Base-by-base conservation (phyloP, 495 filamentous ascomycete genomes). In the Xylaria grammica region DNA sequence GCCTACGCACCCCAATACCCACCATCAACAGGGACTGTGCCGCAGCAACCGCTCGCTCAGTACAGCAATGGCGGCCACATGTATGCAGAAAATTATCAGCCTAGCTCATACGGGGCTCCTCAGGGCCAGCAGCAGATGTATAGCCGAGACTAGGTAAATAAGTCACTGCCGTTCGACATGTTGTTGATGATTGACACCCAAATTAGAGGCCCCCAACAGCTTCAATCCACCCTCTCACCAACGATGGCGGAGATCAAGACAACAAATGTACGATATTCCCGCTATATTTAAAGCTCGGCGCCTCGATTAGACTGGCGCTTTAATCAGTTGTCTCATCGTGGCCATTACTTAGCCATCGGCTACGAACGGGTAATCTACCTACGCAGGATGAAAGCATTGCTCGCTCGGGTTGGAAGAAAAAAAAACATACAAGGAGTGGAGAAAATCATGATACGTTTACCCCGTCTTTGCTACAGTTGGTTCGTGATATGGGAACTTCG, bases 1-100 rank as follows among this genome's bases (percentile, higher is more conserved):
- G 92, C 90, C 8, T 96, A 95, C 71, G 85, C 89, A 70, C 80
- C 81, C 46, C 88, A 89, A 60, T 95, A 96, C 70, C 82, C 86
- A 29, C 85, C 86, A 44, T 84, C 86, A n/a, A 75, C 83, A 38
- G 86, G 86, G 66, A 84, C 81, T 61, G 86, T 86, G 65, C 89
- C 88, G 36, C 79, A 83, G 68, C 79, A 84, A 61, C 72, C 69
- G 13, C 70, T 88, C 46, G 84, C 89, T 62, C 90, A 94, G 73
- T 92, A 92, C 67, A 77, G 74, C 66, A 76, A 76, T 62, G 68
- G 68, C 7, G 80, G 72, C 62, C 79, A 83, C 51, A 73, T 84
- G 57, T 82, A 84, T 63, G 69, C 76, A 27, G 75, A 76, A 24
- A 91, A 89, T 78, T 83, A 85, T 69, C 75, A 78, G 64, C 90